Evolutionary conservation across 208 protist species (phyloP), one percentile per base, ranked within the genome.

Genomic region (Acanthamoeba lenticulata): DNA sequence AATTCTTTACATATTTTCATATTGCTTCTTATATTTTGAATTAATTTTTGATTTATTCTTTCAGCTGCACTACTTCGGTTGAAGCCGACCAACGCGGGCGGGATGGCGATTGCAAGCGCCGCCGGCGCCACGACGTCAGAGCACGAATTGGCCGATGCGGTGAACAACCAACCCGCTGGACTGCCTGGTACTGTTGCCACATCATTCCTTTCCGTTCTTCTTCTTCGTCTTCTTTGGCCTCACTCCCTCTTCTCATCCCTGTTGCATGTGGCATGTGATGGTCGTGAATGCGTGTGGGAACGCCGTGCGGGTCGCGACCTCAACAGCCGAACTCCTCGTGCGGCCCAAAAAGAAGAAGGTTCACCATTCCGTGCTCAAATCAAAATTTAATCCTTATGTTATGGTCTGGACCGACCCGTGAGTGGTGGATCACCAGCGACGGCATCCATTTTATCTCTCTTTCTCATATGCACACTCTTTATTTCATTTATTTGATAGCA

Each of bases 321-420:
- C n/a, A n/a, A n/a, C 74, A 85, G 74, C 24, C n/a, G 74, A 85
- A 9, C 42, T 77, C 21, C 6, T 29, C 44, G 74, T 85, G 6
- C 74, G 74, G 1, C 44, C 74, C 27, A 85, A 85, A 29, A 85
- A 55, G 42, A 85, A 85, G 44, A 85, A 85, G 74, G 74, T 85
- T 2, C 62, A 15, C 13, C 65, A 65, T n/a, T 21, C 57, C 57
- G 13, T 34, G 57, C 15, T 65, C 1, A 65, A 65, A 65, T 65
- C 57, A 65, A 65, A 65, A n/a, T 65, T 65, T 34, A 65, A 65
- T 65, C 57, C 57, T 65, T 65, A 65, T 13, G n/a, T 65, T 9
- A 65, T 65, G 57, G 57, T 65, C 4, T 65, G n/a, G n/a, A n/a
- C n/a, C n/a, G n/a, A n/a, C n/a, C n/a, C n/a, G n/a, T n/a, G n/a